Evolutionary conservation across 441 rosid genomes (phyloP), one percentile per base, ranked within the genome.

Genomic region (Pelargonium cotyledonis): DNA sequence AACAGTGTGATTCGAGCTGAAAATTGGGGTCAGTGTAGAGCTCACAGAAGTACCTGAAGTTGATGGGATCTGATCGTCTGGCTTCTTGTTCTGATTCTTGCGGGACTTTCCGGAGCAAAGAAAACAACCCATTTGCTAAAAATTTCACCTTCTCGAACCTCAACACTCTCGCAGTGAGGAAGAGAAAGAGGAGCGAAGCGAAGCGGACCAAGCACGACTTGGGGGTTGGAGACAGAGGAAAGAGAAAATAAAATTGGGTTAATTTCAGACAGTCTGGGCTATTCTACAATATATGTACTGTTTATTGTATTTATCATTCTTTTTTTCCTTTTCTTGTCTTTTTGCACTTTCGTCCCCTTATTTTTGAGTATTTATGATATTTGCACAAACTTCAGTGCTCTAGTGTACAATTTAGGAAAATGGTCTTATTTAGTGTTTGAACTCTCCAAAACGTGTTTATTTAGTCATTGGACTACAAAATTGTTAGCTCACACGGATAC

Each of bases 91-190:
- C 62, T 72, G 80, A 72, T 80, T 83, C 58, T 69, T 82, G n/a
- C 66, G 76, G 18, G 88, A 83, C 57, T 76, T 77, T 12, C 95
- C 91, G 64, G 90, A 89, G 71, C 96, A 92, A 10, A 92, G 89
- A 70, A 89, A 78, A 94, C 96, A 88, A 60, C 89, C 81, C 97
- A 89, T 53, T 15, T 87, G 69, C 64, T 75, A 55, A 19, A 11
- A 18, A 47, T 41, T 62, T 38, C 70, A 31, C 5, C 38, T 31
- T 35, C 65, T 21, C 58, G 7, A 19, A 53, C 7, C 58, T 53
- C 58, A 53, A 15, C 58, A 53, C 58, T 53, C 5, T 53, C 58
- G 7, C 58, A 53, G 58, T 53, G 58, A 15, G 7, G 58, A 53
- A 15, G 8, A 14, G 15, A 21, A 4, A 53, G 19, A 53, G 7